Evolutionary conservation across 2,329 filamentous ascomycete species (phyloP).

Genomic region (Monilinia fructigena): DNA sequence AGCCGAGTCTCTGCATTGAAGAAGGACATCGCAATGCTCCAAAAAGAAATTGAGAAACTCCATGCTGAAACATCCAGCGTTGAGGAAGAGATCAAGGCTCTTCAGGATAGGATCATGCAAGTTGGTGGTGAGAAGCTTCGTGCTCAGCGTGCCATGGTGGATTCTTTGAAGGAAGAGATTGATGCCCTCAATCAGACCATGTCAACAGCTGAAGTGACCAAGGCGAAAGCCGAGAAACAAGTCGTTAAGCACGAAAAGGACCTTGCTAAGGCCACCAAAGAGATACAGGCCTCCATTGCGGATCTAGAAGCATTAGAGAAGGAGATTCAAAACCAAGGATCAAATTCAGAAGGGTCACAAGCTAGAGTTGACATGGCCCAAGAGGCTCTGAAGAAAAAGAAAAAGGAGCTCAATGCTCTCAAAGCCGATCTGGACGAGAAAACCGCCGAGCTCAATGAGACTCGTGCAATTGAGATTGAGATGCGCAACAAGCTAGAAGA

Average conservation of each 20-base stretch:
- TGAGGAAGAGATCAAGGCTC: constrained; percentile 85
- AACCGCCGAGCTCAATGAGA: constrained; percentile 81
- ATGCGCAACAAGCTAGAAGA: constrained; percentile 98
- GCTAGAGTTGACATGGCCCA: constrained; percentile 78
- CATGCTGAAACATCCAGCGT: constrained; percentile 83
- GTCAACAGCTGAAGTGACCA: constrained; percentile 81
- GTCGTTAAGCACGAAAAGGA: constrained; percentile 84
- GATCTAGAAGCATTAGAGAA: constrained; percentile 78
- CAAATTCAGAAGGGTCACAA: constrained; percentile 70
- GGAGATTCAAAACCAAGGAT: constrained; percentile 75
- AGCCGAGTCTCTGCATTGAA: constrained; percentile 69
- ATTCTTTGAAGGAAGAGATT: constrained; percentile 84
- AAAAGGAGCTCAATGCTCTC: constrained; percentile 72
- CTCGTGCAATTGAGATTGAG: constrained; percentile 86
- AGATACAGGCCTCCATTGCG: constrained; percentile 67
- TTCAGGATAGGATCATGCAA: constrained; percentile 98
- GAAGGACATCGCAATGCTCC: constrained; percentile 72
- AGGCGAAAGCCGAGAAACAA: constrained; percentile 92
- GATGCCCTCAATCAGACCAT: constrained; percentile 75
- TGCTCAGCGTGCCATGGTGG: constrained; percentile 85
- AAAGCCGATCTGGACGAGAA: constrained; percentile 88
- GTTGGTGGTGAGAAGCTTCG: constrained; percentile 91
- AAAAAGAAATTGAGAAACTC: constrained; percentile 76
- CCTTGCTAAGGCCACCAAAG: constrained; percentile 72
- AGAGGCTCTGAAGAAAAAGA: constrained; percentile 73